phyloP scores from a whole-genome alignment of 2,329 filamentous ascomycete species.

The Cladophialophora chaetospira region DNA sequence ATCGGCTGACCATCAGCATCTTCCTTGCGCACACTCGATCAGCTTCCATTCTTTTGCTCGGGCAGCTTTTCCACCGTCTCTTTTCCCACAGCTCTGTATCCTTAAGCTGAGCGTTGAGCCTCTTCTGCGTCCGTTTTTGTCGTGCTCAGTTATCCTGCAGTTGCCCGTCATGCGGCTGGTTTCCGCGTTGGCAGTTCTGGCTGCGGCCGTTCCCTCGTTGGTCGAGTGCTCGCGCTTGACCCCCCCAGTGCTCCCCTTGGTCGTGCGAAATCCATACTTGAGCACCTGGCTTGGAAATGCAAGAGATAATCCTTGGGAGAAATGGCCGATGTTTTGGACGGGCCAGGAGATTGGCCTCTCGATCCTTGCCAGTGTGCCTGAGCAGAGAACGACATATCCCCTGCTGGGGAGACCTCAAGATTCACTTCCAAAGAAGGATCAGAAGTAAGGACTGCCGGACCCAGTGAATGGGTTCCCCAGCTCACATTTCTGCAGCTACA shows the following conservation, averaged over 20 bases:
- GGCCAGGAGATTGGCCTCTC: slow-evolving; percentile 68
- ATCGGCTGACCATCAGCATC: slow-evolving; percentile 21
- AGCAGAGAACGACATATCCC: slow-evolving; percentile 63
- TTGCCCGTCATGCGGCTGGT: slow-evolving; percentile 31
- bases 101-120: neutral
- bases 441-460: slow-evolving; percentile 66
- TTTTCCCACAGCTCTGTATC: neutral
- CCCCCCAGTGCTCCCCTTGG: slow-evolving; percentile 70
- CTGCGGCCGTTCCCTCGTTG: slow-evolving; percentile 22
- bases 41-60: neutral
- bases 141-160: too few species aligned
- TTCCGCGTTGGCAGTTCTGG: slow-evolving; percentile 27
- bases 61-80: neutral
- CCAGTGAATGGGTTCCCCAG: too few species aligned
- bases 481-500: slow-evolving; percentile 58
- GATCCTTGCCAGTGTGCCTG: slow-evolving; percentile 63
- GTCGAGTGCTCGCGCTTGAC: slow-evolving; percentile 31
- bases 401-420: slow-evolving; percentile 68
- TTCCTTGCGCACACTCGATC: neutral
- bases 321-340: slow-evolving; percentile 86
- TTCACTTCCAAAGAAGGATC: slow-evolving; percentile 61
- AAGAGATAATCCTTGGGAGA: slow-evolving; percentile 73
- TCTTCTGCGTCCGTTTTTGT: neutral
- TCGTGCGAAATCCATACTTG: slow-evolving; percentile 74
- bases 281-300: slow-evolving; percentile 70